phyloP scores from a whole-genome alignment of 768 basidiomycete genomes.

The Serendipita sp. region DNA sequence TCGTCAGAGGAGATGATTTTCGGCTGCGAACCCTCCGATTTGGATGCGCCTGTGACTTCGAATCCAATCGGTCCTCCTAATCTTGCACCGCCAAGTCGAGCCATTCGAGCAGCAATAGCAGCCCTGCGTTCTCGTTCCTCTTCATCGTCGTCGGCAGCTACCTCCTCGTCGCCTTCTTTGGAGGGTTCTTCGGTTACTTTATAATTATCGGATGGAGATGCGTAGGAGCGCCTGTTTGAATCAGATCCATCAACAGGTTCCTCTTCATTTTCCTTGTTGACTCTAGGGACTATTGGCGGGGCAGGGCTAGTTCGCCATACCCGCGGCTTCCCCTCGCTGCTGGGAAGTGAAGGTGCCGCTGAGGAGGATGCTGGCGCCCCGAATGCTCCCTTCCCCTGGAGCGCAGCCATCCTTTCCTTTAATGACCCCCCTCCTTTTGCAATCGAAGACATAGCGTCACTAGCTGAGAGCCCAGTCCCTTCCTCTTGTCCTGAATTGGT shows the following conservation, averaged over 20 bases:
- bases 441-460: conserved; percentile 80
- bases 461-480: conserved; percentile 51
- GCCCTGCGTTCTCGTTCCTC: conserved; percentile 68
- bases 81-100: conserved; percentile 71
- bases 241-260: not conserved
- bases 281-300: conserved; percentile 7
- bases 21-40: not conserved
- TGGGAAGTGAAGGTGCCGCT: conserved; percentile 39
- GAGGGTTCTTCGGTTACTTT: not conserved
- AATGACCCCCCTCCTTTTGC: conserved; percentile 55
- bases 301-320: not conserved
- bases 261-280: conserved; percentile 3
- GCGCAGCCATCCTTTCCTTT: conserved; percentile 88
- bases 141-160: conserved; percentile 13
- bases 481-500: conserved; percentile 12
- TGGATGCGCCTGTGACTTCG: not conserved
- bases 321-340: conserved; percentile 1
- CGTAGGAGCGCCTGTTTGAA: no score
- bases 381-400: conserved; percentile 72
- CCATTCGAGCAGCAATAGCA: conserved; percentile 85
- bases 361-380: conserved; percentile 31
- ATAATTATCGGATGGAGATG: no score
- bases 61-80: conserved; percentile 40
- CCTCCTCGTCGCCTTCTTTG: not conserved
- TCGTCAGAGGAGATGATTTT: not conserved